A percentile compares a stretch with the other conserved stretches of the same genome.
phyloP scores from a whole-genome alignment of 2,329 filamentous ascomycete species.

The Fonsecaea pedrosoi region DNA sequence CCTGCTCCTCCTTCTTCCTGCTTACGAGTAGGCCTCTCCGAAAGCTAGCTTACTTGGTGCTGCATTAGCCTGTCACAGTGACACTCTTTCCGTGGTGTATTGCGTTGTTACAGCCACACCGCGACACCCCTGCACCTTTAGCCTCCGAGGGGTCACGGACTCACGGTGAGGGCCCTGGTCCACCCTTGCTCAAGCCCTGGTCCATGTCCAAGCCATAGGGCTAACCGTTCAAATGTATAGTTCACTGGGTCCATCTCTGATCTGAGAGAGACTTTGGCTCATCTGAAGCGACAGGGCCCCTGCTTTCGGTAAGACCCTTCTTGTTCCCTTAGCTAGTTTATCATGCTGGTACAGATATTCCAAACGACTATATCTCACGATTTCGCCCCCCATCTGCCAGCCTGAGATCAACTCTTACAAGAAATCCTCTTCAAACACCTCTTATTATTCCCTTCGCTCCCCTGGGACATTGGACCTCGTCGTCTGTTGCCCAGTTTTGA shows the following conservation, averaged over 20 bases:
- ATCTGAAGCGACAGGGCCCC: constrained; percentile 26
- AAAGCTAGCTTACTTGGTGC: constrained; percentile 28
- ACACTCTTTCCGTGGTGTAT: constrained; percentile 19
- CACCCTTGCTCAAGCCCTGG: constrained; percentile 17
- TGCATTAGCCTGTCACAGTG: constrained; percentile 30
- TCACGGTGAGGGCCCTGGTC: constrained; percentile 10
- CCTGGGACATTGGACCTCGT: constrained; percentile 1
- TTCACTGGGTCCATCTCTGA: constrained; percentile 14
- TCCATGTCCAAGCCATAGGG: constrained; percentile 19
- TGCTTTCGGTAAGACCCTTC: constrained; percentile 33
- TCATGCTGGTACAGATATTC: constrained; percentile 14
- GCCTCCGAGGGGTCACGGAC: constrained; percentile 10
- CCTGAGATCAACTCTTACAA: constrained; percentile 25
- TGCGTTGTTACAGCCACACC: constrained; percentile 13
- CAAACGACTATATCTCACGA: constrained; percentile 37
- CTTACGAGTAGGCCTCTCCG: constrained; percentile 23
- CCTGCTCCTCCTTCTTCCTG: constrained; percentile 15
- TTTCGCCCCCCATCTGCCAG: constrained; percentile 33
- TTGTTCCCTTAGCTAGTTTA: constrained; percentile 7
- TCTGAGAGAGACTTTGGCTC: constrained; percentile 25
- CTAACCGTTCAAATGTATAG: constrained; percentile 15
- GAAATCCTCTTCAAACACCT: constrained; percentile 14
- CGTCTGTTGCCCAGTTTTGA: not conserved
- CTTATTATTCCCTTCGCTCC: not conserved
- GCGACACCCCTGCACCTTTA: constrained; percentile 19